Evolutionary conservation across 441 rosid species (phyloP).

Genomic region (Adansonia rubrostipa): DNA sequence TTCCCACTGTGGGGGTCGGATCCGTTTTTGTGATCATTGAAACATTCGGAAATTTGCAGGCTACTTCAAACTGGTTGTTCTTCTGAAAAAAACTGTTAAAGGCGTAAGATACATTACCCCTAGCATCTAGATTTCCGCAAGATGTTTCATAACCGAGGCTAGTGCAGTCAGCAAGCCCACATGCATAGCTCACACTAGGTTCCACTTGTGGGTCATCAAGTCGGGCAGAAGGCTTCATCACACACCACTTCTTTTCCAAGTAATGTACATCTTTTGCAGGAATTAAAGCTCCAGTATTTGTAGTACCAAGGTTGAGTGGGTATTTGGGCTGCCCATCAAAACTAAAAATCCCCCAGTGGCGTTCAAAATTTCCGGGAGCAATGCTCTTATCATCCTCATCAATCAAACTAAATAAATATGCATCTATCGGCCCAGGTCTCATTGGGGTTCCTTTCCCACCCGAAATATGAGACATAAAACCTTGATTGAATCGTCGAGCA

Average conservation of each 20-base stretch:
- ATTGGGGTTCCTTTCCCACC: conserved; percentile 88
- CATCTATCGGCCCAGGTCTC: conserved; percentile 84
- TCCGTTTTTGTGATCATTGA: conserved; percentile 57
- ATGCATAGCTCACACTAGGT: conserved; percentile 81
- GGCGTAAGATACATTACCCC: conserved; percentile 80
- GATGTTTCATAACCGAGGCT: conserved; percentile 88
- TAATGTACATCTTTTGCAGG: conserved; percentile 61
- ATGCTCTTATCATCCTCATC: conserved; percentile 94
- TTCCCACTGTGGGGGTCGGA: conserved; percentile 75
- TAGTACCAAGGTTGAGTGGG: conserved; percentile 75
- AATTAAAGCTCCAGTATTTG: conserved; percentile 63
- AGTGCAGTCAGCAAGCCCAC: conserved; percentile 81
- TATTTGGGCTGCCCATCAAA: conserved; percentile 82
- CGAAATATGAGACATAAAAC: conserved; percentile 75
- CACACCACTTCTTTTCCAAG: conserved; percentile 75
- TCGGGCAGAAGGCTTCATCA: conserved; percentile 62
- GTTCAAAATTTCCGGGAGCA: conserved; percentile 91
- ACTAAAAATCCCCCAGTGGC: conserved; percentile 92
- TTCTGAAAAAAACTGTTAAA: conserved; percentile 89
- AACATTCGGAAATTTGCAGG: conserved; percentile 78
- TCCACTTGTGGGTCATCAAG: conserved; percentile 75
- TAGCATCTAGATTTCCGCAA: conserved; percentile 59
- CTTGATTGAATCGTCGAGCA: conserved; percentile 90
- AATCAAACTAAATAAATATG: conserved; percentile 80
- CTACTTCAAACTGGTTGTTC: conserved; percentile 68